These are phyloP conservation scores for Ceratobasidium sp. DNA, from an alignment of 1,284 basidiomycete species.

Conservation along the genomic window DNA sequence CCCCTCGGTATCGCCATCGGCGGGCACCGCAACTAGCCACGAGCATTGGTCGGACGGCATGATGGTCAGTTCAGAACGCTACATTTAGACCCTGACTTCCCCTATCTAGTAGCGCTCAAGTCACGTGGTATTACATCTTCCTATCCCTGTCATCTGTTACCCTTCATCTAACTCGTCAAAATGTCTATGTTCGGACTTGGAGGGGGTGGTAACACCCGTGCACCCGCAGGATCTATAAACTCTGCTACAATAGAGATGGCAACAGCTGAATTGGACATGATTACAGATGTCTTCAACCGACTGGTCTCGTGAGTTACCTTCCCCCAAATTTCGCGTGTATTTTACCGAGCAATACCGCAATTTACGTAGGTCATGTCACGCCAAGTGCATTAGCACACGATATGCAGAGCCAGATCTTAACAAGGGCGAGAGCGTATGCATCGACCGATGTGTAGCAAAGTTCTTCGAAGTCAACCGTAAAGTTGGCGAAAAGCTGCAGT, in stretches of 20 bases:
- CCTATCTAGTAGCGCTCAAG: conserved; percentile 38
- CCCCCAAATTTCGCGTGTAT: conserved; percentile 34
- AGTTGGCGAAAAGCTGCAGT: conserved; percentile 87
- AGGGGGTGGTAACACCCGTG: conserved; percentile 30
- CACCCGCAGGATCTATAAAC: conserved; percentile 55
- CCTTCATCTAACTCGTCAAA: conserved; percentile 27
- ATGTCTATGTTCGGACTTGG: conserved; percentile 52
- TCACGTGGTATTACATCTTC: conserved; percentile 30
- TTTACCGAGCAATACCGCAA: conserved; percentile 4
- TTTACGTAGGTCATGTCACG: conserved; percentile 82
- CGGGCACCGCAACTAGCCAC: conserved; percentile 83
- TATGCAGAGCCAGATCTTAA: conserved; percentile 94
- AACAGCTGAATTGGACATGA: conserved; percentile 87
- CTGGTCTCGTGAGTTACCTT: conserved; percentile 76
- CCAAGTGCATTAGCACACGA: conserved; percentile 86
- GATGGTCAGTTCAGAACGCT: conserved; percentile 36
- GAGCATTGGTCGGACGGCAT: conserved; percentile 91
- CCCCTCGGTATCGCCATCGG: conserved; percentile 80
- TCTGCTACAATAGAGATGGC: conserved; percentile 83
- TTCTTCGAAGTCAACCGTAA: conserved; percentile 97
- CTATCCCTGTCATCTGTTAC: no score
- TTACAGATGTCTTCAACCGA: conserved; percentile 94
- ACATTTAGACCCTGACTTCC: conserved; percentile 39
- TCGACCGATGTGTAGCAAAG: conserved; percentile 94
- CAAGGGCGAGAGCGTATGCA: conserved; percentile 99